A percentile compares a stretch with the other conserved stretches of the same genome.
phyloP scores from a whole-genome alignment of 1,139 yeast genomes.

The Pichia sp. region DNA sequence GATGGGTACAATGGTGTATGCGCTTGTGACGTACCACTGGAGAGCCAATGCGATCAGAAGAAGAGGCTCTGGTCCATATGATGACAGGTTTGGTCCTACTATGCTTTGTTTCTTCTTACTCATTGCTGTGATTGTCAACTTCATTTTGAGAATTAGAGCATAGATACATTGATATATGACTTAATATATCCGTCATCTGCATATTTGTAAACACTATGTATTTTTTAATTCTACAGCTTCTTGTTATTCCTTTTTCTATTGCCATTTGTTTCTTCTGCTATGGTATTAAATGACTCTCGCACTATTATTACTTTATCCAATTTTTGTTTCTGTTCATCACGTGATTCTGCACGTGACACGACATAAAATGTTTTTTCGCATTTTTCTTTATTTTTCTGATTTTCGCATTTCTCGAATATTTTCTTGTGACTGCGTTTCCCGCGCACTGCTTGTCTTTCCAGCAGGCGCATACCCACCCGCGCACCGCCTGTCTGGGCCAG shows the following conservation, averaged over 20 bases:
- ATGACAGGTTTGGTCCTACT: constrained; percentile 98
- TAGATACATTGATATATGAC: constrained; percentile 9
- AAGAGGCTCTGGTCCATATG: constrained; percentile 97
- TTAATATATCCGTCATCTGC: too few species aligned
- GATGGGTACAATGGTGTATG: constrained; percentile 96
- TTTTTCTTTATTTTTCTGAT: too few species aligned
- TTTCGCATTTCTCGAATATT: too few species aligned
- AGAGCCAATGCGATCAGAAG: constrained; percentile 97
- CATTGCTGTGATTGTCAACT: constrained; percentile 88
- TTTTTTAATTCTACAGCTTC: too few species aligned
- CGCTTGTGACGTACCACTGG: constrained; percentile 96
- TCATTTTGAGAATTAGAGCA: constrained; percentile 72
- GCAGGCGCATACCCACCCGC: constrained; percentile 2
- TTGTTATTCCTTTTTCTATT: too few species aligned
- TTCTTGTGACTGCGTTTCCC: constrained; percentile 9
- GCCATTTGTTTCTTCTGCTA: too few species aligned
- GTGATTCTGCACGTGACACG: too few species aligned
- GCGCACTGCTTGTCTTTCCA: not conserved
- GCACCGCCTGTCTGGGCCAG: not conserved
- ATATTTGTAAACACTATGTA: not conserved
- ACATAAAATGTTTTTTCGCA: too few species aligned
- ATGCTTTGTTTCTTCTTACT: constrained; percentile 90
- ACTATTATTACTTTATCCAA: too few species aligned
- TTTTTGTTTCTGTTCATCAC: too few species aligned
- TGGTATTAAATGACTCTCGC: too few species aligned